These are phyloP conservation scores for Termitomyces sp. DNA, from an alignment of 768 basidiomycete genomes.

Conservation along the genomic window DNA sequence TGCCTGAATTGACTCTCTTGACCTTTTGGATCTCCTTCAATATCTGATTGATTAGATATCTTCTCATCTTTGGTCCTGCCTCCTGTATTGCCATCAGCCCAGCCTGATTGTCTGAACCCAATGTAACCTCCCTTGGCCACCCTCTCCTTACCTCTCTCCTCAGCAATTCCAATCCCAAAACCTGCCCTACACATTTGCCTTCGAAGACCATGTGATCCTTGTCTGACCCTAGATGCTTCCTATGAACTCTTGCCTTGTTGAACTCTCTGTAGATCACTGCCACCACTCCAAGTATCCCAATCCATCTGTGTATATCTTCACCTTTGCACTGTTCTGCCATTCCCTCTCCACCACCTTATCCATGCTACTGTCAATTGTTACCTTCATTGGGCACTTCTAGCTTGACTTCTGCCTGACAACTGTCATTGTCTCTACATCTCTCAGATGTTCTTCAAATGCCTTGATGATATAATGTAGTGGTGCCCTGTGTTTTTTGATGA, in stretches of 20 bases:
- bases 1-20: not conserved
- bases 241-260: not conserved
- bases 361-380: not conserved
- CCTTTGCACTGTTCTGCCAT: not conserved
- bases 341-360: not conserved
- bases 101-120: conserved; percentile 14
- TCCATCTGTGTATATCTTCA: conserved; percentile 24
- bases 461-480: conserved; percentile 12
- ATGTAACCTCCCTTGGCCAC: not conserved
- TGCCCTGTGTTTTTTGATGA: not conserved
- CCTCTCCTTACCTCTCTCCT: not conserved
- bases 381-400: not conserved
- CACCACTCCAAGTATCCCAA: conserved; percentile 25
- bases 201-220: conserved; percentile 12
- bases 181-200: not conserved
- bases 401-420: not conserved
- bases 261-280: conserved; percentile 17
- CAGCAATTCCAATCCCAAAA: conserved; percentile 23
- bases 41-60: conserved; percentile 7
- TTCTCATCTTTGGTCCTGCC: not conserved
- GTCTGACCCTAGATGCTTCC: conserved; percentile 17
- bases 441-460: not conserved
- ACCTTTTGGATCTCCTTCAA: not conserved
- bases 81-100: not conserved
- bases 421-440: not conserved